Percentiles rank a stretch among this genome's conserved stretches.
These are phyloP conservation scores for Penicillium atrosanguineum DNA, from an alignment of 495 filamentous ascomycete species.

Conservation along the genomic window DNA sequence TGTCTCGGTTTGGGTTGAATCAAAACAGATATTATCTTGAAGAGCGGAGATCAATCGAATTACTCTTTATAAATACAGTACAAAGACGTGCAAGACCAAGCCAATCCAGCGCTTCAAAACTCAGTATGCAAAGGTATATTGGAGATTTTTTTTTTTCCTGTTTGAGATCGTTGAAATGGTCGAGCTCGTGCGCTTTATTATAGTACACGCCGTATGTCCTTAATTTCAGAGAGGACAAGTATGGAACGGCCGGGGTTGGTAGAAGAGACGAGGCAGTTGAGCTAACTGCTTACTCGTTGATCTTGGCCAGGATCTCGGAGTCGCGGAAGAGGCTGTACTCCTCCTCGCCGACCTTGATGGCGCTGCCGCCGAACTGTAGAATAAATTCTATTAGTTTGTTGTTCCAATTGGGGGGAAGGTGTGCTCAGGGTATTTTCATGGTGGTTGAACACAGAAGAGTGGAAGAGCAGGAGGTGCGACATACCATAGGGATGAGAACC, in stretches of 20 bases:
- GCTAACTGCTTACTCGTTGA: conserved; percentile 65
- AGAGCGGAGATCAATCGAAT: conserved; percentile 41
- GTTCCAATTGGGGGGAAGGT: neutral
- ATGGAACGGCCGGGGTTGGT: conserved; percentile 6
- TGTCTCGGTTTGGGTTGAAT: too few species aligned
- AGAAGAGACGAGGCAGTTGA: conserved; percentile 15
- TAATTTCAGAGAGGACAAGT: conserved; percentile 14
- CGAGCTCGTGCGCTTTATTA: conserved; percentile 37
- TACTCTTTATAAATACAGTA: conserved; percentile 44
- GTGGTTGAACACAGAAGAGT: conserved; percentile 3
- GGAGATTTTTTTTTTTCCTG: conserved; percentile 20
- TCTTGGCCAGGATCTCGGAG: conserved; percentile 87
- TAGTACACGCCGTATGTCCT: conserved; percentile 33
- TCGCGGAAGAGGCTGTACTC: conserved; percentile 96
- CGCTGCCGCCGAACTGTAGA: conserved; percentile 85
- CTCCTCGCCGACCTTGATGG: conserved; percentile 95
- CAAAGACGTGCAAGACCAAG: conserved; percentile 42
- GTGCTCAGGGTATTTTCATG: neutral
- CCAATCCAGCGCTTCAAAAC: conserved; percentile 45
- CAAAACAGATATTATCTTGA: neutral
- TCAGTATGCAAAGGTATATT: conserved; percentile 35
- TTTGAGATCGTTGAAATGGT: conserved; percentile 28
- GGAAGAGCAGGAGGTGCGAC: conserved; percentile 24
- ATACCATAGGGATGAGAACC: conserved; percentile 94
- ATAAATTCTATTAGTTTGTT: conserved; percentile 8